Base-by-base conservation (phyloP, 225 moss, liverwort and hornwort genomes). In the Antitrichia curtipendula region DNA sequence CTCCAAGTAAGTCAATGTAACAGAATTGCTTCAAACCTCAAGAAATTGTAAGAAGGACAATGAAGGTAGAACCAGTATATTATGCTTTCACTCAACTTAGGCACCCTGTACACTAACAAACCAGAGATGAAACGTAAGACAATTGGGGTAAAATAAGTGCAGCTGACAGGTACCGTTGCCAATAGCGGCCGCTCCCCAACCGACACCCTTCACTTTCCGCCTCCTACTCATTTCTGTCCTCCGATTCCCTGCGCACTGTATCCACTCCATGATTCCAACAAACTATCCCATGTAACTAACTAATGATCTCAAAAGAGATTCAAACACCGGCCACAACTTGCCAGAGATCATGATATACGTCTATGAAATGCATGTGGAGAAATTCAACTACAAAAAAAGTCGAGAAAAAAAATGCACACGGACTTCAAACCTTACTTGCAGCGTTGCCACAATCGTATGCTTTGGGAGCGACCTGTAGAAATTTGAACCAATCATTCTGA, bases 201-300 rank as follows among this genome's bases (percentile, higher is more conserved):
- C 95, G 52, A 97, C 95, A 88, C 96, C 97, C 81, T 91, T 94
- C 83, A 97, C 95, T 75, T 88, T 93, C 88, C 91, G 88, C 78
- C 56, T 93, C 40, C 40, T 73, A 90, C 96, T 95, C 96, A 97
- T 97, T 76, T 93, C 94, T 60, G 96, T 96, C 90, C 95, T 94
- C 56, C 94, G 91, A 87, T 97, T 97, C 76, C 94, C 94, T 91
- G 96, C 97, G 90, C 97, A 97, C 96, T 96, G 91, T 60, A 61
- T 28, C 27, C 40, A 78, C 40, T 28, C 19, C 19, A 19, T 58
- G 78, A 58, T 29, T 40, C 40, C 19, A 58, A 58, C 40, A 58
- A n/a, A 24, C 40, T 41, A 58, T 78, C 53, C 32, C 53, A 53
- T 45, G 27, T 81, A 80, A 36, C 53, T 81, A 76, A 71, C 53